These are phyloP conservation scores for Solanum sitiens DNA, from an alignment of 257 asterid species.

Conservation along the genomic window DNA sequence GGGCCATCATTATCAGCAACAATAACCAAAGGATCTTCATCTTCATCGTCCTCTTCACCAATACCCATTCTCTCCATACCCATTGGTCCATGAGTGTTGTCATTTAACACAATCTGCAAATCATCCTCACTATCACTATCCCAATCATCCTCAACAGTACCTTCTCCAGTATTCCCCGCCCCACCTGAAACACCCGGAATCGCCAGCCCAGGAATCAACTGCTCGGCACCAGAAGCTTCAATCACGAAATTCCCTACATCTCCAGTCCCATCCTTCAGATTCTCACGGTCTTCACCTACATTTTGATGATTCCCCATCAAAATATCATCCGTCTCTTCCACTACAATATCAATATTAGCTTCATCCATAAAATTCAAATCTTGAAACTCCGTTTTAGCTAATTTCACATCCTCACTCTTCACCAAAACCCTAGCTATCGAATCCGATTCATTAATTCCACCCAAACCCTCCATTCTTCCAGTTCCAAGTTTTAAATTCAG, in stretches of 20 bases:
- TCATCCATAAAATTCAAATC: conserved; percentile 44
- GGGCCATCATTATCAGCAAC: conserved; percentile 58
- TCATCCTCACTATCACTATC: conserved; percentile 76
- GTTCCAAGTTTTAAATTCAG: conserved; percentile 15
- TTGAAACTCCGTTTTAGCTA: conserved; percentile 16
- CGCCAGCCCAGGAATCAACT: conserved; percentile 39
- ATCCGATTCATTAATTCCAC: conserved; percentile 12
- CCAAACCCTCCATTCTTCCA: conserved; percentile 3
- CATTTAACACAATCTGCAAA: conserved; percentile 72
- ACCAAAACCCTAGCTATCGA: conserved; percentile 43
- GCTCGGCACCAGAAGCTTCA: neutral
- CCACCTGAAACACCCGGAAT: conserved; percentile 45
- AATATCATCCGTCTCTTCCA: conserved; percentile 51
- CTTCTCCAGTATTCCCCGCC: conserved; percentile 18
- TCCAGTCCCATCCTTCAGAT: conserved; percentile 6
- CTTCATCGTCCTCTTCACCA: conserved; percentile 38
- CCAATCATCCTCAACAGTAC: conserved; percentile 40
- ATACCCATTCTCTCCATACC: conserved; percentile 44
- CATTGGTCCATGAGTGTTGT: conserved; percentile 33
- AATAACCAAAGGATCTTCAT: conserved; percentile 68
- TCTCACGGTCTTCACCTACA: conserved; percentile 1
- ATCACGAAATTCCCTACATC: conserved; percentile 8
- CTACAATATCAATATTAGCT: conserved; percentile 38
- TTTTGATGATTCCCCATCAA: conserved; percentile 31
- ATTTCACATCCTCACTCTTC: conserved; percentile 27